A percentile compares a stretch with the other conserved stretches of the same genome.
phyloP scores from a whole-genome alignment of 306 rosid species.

The Lagenaria siceraria region DNA sequence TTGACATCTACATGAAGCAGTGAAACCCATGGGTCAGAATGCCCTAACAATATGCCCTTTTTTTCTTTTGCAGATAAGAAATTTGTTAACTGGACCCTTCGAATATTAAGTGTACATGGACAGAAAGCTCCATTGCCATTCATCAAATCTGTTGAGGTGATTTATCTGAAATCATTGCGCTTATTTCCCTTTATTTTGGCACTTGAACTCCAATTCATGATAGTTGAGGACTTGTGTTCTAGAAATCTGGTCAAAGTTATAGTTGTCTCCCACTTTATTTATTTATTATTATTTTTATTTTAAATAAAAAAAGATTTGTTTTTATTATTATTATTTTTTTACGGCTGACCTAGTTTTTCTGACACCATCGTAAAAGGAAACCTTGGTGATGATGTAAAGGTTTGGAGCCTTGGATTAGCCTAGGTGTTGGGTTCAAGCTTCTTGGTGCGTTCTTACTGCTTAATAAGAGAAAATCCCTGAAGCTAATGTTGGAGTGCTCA shows the following conservation, averaged over 20 bases:
- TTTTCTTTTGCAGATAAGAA: slow-evolving; percentile 47
- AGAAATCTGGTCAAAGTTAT: neutral
- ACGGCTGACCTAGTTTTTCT: neutral
- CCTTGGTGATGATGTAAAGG: neutral
- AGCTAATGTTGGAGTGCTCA: neutral
- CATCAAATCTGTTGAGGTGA: slow-evolving; percentile 83
- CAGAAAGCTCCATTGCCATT: slow-evolving; percentile 73
- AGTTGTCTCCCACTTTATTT: neutral
- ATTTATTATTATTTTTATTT: no score
- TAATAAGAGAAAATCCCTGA: neutral
- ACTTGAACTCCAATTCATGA: neutral
- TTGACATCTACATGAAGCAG: slow-evolving; percentile 15
- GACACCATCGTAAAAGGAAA: neutral
- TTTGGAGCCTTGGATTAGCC: neutral
- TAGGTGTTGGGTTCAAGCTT: neutral
- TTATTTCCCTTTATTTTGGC: slow-evolving; percentile 9
- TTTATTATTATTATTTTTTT: no score
- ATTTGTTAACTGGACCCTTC: slow-evolving; percentile 88
- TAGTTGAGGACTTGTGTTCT: slow-evolving; percentile 1
- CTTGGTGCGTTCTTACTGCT: neutral
- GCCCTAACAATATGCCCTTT: neutral
- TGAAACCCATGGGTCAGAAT: neutral
- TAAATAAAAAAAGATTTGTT: no score
- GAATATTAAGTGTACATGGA: slow-evolving; percentile 66
- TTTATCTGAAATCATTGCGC: slow-evolving; percentile 11